A percentile compares a stretch with the other conserved stretches of the same genome.
Evolutionary conservation across 192 early-diverging fungal species (phyloP).

Genomic region (Diversispora epigaea): DNA sequence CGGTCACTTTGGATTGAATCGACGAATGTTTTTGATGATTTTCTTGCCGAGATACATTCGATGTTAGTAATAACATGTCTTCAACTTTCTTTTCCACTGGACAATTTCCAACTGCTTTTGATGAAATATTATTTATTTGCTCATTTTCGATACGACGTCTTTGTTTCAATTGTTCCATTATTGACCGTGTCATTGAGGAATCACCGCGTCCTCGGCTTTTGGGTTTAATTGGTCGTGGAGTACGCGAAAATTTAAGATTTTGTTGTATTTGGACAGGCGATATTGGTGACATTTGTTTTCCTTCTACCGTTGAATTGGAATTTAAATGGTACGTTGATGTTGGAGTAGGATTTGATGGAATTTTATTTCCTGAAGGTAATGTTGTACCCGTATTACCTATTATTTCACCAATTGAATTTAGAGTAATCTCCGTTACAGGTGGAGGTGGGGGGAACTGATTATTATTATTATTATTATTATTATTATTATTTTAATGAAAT

Average conservation of each 20-base stretch:
- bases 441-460: conserved; percentile 35
- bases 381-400: neutral
- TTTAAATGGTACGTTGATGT: neutral
- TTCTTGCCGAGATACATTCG: too few species aligned
- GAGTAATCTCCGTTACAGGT: conserved; percentile 38
- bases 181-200: conserved; percentile 55
- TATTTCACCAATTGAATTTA: conserved; percentile 41
- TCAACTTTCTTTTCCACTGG: too few species aligned
- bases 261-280: neutral
- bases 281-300: conserved; percentile 23
- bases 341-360: neutral
- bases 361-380: conserved; percentile 1
- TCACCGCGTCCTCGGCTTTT: conserved; percentile 49
- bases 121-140: neutral
- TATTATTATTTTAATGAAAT: neutral
- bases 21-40: too few species aligned
- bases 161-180: conserved; percentile 53
- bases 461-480: conserved; percentile 1
- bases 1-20: too few species aligned
- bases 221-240: conserved; percentile 33
- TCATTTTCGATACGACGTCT: neutral
- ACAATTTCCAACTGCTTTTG: too few species aligned
- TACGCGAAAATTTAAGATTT: conserved; percentile 16
- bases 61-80: too few species aligned
- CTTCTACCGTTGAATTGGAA: neutral